Base-by-base conservation (phyloP, 371 early-diverging fungal genomes). In the Dichotomocladium elegans region DNA sequence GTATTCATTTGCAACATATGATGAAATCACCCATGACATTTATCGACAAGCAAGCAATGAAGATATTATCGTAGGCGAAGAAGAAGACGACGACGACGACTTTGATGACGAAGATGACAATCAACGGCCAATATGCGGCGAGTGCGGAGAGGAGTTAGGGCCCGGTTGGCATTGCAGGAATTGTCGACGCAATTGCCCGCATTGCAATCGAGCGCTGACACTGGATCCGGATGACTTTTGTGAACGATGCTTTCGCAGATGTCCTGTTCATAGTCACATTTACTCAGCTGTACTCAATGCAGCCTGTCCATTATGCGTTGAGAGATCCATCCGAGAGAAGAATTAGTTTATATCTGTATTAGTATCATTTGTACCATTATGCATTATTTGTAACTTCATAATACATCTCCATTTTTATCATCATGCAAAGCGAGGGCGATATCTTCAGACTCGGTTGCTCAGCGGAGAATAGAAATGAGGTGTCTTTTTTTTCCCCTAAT, bases 121-220 rank as follows among this genome's bases (percentile, higher is more conserved):
- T 14, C 19, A 25, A 30, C 4, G 21, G 12, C 21, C 47, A 14
- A 47, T 28, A 14, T 48, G 49, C 15, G 49, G 72, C 25, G 68
- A 61, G 43, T 71, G 72, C 44, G 72, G 72, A 7, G 47, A 47
- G 44, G 10, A 25, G 22, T 51, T 71, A 35, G 56, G 63, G n/a
- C 58, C 53, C 37, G 65, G 61, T 7, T 71, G 72, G 72, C 30
- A 55, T 17, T 71, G 72, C 37, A 44, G 31, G 3, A 34, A 33
- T n/a, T 71, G 72, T 41, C 60, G 72, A 45, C 53, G 57, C 14
- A 57, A 55, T 12, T 71, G 72, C 34, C 35, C 65, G 4, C 15
- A 55, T 21, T 71, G 72, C 33, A 59, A 71, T 28, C 51, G 72
- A 30, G 58, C 66, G 8, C 31, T 71, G 26, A 55, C 62, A 12